These are phyloP conservation scores for Podosphaera fusca DNA, from an alignment of 2,329 filamentous ascomycete species.

Conservation along the genomic window DNA sequence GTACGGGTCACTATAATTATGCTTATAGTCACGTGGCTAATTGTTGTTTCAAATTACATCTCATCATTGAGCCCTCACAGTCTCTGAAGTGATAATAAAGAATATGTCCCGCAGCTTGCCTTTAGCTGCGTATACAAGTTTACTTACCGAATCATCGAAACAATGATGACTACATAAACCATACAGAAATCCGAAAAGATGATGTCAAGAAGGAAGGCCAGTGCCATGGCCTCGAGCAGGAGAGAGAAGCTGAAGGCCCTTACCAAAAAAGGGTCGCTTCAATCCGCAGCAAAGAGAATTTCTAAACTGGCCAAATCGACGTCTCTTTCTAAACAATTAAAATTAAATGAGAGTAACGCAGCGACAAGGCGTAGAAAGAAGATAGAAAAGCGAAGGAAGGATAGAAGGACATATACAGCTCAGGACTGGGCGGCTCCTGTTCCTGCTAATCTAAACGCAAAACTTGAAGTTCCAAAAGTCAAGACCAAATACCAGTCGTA, in stretches of 20 bases:
- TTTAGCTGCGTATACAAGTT: background rate
- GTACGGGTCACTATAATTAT: too few relatives aligned
- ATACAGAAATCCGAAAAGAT: background rate
- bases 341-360: background rate
- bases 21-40: background rate
- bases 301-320: background rate
- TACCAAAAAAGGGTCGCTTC: background rate
- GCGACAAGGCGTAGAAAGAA: conserved; percentile 11
- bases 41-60: background rate
- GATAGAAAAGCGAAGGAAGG: conserved; percentile 11
- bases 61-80: background rate
- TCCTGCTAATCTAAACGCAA: conserved; percentile 14
- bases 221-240: background rate
- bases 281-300: background rate
- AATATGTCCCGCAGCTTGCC: too few relatives aligned
- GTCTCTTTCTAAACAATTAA: background rate
- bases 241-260: background rate
- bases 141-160: background rate
- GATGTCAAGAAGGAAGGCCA: background rate
- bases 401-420: conserved; percentile 11
- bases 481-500: conserved; percentile 34
- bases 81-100: too few relatives aligned
- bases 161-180: background rate
- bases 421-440: conserved; percentile 12
- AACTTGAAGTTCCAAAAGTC: conserved; percentile 13